Percentiles rank a stretch among this genome's conserved stretches.
Evolutionary conservation across 1,284 basidiomycete species (phyloP).

Genomic region (Gomphus bonarii): DNA sequence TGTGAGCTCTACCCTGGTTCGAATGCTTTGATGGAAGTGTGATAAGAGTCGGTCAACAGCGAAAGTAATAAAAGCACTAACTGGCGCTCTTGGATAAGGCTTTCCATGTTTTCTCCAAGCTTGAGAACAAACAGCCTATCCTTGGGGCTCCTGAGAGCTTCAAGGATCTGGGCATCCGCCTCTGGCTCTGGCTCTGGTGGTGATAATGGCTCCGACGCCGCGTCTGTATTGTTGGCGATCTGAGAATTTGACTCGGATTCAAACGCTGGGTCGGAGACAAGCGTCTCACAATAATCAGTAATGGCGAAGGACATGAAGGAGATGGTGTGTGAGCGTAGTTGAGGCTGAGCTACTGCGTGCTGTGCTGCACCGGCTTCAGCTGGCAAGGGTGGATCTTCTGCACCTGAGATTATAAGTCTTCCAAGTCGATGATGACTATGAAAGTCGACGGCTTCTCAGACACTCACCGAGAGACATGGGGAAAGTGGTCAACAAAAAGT

Average conservation of each 20-base stretch:
- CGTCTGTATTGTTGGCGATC: neutral
- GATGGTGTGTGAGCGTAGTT: neutral
- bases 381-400: conserved; percentile 2
- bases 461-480: conserved; percentile 8
- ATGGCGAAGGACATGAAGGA: neutral
- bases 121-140: conserved; percentile 77
- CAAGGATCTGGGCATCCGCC: conserved; percentile 65
- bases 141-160: conserved; percentile 70
- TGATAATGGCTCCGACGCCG: neutral
- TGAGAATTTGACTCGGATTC: neutral
- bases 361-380: neutral
- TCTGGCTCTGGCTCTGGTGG: conserved; percentile 23
- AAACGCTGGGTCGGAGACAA: neutral
- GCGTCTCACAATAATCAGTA: neutral
- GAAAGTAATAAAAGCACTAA: conserved; percentile 24
- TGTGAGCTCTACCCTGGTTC: conserved; percentile 40
- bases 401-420: neutral
- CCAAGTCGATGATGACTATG: neutral
- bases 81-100: conserved; percentile 61
- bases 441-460: neutral
- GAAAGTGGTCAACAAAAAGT: neutral
- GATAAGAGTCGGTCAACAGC: conserved; percentile 7
- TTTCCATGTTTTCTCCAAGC: conserved; percentile 72
- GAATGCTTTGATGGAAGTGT: conserved; percentile 30
- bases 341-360: conserved; percentile 1